These are phyloP conservation scores for Larix sibirica DNA, from an alignment of 83 land plant genomes.

Conservation along the genomic window DNA sequence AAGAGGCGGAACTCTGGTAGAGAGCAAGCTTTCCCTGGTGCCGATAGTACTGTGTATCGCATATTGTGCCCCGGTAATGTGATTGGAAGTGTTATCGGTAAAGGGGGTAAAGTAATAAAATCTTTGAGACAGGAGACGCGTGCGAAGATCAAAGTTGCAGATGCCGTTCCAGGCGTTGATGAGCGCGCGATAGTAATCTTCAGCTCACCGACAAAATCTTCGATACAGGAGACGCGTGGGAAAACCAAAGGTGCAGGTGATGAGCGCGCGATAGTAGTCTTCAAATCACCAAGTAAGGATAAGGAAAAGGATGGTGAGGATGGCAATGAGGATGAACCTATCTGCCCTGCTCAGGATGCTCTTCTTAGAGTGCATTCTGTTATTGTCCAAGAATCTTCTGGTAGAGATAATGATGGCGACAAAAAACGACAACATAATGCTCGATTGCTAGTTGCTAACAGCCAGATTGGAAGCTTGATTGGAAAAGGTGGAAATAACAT, in stretches of 20 bases:
- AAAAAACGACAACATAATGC: conserved; percentile 28
- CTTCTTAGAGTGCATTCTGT: conserved; percentile 62
- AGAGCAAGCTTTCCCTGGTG: not conserved
- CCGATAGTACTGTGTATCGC: conserved; percentile 36
- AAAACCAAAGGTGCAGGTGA: conserved; percentile 62
- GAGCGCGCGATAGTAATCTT: conserved; percentile 54
- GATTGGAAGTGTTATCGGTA: conserved; percentile 73
- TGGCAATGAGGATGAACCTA: conserved; percentile 37
- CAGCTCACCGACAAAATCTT: conserved; percentile 36
- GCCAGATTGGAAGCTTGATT: conserved; percentile 67
- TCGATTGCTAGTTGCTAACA: conserved; percentile 27
- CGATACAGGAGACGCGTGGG: conserved; percentile 54
- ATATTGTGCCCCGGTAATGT: conserved; percentile 60
- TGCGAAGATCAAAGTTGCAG: conserved; percentile 63
- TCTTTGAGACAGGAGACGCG: conserved; percentile 54
- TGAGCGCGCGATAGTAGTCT: conserved; percentile 50
- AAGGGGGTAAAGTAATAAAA: conserved; percentile 68
- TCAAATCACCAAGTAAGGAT: conserved; percentile 39
- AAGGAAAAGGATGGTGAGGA: conserved; percentile 40
- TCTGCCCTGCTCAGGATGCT: conserved; percentile 72
- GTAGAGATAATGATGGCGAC: conserved; percentile 26
- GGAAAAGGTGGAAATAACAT: conserved; percentile 66
- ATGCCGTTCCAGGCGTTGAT: conserved; percentile 53
- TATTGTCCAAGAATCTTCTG: conserved; percentile 39
- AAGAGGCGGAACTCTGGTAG: too few relatives aligned